Percentiles rank a stretch among this genome's conserved stretches.
These are phyloP conservation scores for Kentomonas sorsogonicus DNA, from an alignment of 208 protist species.

Conservation along the genomic window DNA sequence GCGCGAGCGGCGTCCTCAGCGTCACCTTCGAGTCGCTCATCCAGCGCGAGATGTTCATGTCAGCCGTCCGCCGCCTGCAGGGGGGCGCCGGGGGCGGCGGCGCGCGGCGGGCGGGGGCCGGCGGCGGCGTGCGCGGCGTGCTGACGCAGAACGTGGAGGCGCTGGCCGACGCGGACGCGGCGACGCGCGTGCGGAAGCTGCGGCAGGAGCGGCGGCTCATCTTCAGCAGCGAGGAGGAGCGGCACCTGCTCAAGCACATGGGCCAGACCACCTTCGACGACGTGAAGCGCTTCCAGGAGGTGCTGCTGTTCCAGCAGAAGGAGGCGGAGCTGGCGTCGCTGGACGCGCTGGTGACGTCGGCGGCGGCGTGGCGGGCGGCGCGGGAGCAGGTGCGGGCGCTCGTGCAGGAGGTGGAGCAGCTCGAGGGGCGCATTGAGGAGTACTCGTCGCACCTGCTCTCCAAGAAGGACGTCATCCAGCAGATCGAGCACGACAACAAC, in stretches of 20 bases:
- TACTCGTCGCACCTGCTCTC: slow-evolving; percentile 73
- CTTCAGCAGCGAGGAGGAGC: slow-evolving; percentile 68
- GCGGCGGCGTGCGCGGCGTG: slow-evolving; percentile 41
- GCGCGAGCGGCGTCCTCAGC: slow-evolving; percentile 69
- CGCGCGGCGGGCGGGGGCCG: slow-evolving; percentile 4
- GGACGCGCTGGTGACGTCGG: slow-evolving; percentile 50
- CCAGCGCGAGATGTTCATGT: slow-evolving; percentile 86
- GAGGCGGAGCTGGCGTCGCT: slow-evolving; percentile 67
- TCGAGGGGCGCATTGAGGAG: slow-evolving; percentile 69
- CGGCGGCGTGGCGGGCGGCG: slow-evolving; percentile 41
- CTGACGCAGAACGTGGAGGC: slow-evolving; percentile 55
- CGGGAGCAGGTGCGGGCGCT: slow-evolving; percentile 51
- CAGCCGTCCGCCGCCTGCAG: slow-evolving; percentile 48
- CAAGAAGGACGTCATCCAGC: slow-evolving; percentile 69
- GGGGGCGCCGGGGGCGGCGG: slow-evolving; percentile 13
- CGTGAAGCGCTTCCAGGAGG: slow-evolving; percentile 56
- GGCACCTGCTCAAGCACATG: slow-evolving; percentile 62
- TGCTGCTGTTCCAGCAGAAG: slow-evolving; percentile 63
- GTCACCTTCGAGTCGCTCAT: slow-evolving; percentile 86
- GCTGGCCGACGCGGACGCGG: slow-evolving; percentile 59
- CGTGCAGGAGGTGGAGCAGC: slow-evolving; percentile 59
- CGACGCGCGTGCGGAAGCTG: slow-evolving; percentile 63
- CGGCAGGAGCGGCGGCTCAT: slow-evolving; percentile 55
- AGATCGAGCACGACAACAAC: slow-evolving; percentile 85
- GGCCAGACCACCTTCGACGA: slow-evolving; percentile 65